Evolutionary conservation across 139 green algal species (phyloP).

Genomic region (Astrephomene gubernaculifera): DNA sequence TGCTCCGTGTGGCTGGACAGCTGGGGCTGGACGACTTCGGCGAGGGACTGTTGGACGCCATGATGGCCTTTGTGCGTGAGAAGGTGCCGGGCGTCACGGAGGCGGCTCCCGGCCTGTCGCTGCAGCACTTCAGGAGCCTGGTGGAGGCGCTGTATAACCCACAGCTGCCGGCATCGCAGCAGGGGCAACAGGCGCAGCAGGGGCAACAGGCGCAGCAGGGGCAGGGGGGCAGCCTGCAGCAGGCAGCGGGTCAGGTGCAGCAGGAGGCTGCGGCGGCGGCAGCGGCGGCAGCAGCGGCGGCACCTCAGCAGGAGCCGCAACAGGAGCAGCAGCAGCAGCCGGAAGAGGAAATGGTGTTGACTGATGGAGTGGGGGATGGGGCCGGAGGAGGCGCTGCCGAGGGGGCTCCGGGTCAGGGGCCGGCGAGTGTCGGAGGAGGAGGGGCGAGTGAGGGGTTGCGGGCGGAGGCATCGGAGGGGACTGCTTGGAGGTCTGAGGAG

Average conservation of each 20-base stretch:
- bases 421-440: no score
- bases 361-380: background rate
- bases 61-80: constrained; percentile 32
- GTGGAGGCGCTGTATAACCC: constrained; percentile 28
- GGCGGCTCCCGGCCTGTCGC: background rate
- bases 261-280: background rate
- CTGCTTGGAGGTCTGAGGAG: no score
- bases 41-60: background rate
- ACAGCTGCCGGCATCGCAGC: background rate
- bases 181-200: no score
- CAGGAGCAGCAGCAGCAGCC: no score
- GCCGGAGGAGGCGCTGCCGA: background rate
- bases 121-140: background rate
- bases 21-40: background rate
- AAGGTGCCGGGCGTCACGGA: constrained; percentile 15
- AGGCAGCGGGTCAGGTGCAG: background rate
- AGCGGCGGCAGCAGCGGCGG: background rate
- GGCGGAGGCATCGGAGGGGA: no score
- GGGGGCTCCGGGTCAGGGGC: background rate
- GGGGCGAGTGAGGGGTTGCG: no score
- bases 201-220: background rate
- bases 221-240: background rate
- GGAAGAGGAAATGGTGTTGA: no score
- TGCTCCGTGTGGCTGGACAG: background rate
- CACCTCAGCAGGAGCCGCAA: no score